Evolutionary conservation across 192 early-diverging fungal species (phyloP).

Genomic region (Phycomyces nitens): DNA sequence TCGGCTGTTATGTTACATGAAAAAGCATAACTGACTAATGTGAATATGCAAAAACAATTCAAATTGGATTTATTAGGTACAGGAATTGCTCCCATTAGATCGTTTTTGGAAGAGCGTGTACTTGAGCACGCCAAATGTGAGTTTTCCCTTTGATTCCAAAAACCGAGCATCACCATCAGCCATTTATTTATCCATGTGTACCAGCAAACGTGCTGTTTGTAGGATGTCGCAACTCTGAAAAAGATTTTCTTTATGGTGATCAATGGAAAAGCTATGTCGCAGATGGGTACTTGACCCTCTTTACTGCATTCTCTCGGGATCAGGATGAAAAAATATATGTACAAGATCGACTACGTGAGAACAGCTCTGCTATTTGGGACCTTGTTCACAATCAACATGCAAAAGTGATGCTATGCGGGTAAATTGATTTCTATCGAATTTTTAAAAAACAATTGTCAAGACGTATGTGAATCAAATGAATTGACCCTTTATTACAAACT

Average conservation of each 20-base stretch:
- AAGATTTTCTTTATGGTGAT: conserved; percentile 72
- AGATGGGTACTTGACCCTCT: conserved; percentile 52
- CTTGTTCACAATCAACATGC: conserved; percentile 55
- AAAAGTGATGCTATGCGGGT: conserved; percentile 73
- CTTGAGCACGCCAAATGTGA: conserved; percentile 38
- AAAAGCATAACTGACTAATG: neutral
- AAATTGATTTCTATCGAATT: neutral
- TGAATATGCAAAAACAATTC: neutral
- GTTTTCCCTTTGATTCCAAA: conserved; percentile 5
- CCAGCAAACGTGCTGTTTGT: conserved; percentile 76
- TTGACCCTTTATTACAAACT: neutral
- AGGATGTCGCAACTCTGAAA: conserved; percentile 69
- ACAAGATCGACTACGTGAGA: conserved; percentile 63
- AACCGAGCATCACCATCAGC: neutral
- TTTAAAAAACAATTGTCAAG: too few relatives aligned
- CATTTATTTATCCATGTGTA: conserved; percentile 22
- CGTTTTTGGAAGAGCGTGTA: conserved; percentile 64
- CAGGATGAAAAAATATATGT: conserved; percentile 80
- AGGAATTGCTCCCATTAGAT: conserved; percentile 89
- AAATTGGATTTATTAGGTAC: conserved; percentile 52
- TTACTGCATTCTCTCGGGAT: conserved; percentile 87
- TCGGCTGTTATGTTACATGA: too few relatives aligned
- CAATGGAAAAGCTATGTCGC: conserved; percentile 58
- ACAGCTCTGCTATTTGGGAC: conserved; percentile 61
- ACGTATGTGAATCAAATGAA: neutral